phyloP scores from a whole-genome alignment of 345 rosid genomes.

The Murraya paniculata region DNA sequence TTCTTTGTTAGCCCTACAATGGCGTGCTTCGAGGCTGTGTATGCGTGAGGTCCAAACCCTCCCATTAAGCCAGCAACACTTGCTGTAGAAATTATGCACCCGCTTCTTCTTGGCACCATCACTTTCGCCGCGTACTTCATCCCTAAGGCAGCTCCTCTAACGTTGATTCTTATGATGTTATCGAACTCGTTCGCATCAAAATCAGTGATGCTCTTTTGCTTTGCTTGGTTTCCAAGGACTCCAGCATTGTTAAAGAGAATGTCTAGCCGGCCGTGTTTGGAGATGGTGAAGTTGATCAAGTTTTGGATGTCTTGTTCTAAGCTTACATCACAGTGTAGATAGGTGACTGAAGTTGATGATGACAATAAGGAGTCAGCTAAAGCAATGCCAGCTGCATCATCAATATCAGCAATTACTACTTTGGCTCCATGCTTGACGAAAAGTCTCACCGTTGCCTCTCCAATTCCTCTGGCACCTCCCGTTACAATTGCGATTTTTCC shows the following conservation, averaged over 20 bases:
- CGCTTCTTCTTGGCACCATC: slow-evolving; percentile 52
- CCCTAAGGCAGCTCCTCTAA: slow-evolving; percentile 60
- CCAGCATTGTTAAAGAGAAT: slow-evolving; percentile 82
- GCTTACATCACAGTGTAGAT: slow-evolving; percentile 63
- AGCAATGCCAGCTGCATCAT: slow-evolving; percentile 41
- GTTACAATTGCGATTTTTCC: slow-evolving; percentile 75
- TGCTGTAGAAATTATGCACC: slow-evolving; percentile 68
- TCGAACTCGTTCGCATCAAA: slow-evolving; percentile 69
- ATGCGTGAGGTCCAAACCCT: slow-evolving; percentile 71
- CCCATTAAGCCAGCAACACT: slow-evolving; percentile 85
- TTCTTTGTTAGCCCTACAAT: slow-evolving; percentile 75
- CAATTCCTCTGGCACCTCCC: slow-evolving; percentile 86
- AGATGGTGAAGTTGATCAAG: slow-evolving; percentile 43
- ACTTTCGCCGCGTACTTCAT: slow-evolving; percentile 80
- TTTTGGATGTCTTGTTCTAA: slow-evolving; percentile 58
- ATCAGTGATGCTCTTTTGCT: slow-evolving; percentile 62
- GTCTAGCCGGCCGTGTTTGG: slow-evolving; percentile 51
- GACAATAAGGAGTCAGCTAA: slow-evolving; percentile 38
- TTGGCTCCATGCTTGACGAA: slow-evolving; percentile 74
- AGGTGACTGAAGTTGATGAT: slow-evolving; percentile 40
- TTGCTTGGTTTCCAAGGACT: slow-evolving; percentile 61
- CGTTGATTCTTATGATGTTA: slow-evolving; percentile 61
- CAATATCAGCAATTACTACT: slow-evolving; percentile 73
- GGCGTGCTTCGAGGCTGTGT: slow-evolving; percentile 84
- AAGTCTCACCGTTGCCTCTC: slow-evolving; percentile 62